Percentiles rank a stretch among this genome's conserved stretches.
Conservation (phyloP, 2,329 filamentous ascomycete genomes). For the Colletotrichum liriopes region DNA sequence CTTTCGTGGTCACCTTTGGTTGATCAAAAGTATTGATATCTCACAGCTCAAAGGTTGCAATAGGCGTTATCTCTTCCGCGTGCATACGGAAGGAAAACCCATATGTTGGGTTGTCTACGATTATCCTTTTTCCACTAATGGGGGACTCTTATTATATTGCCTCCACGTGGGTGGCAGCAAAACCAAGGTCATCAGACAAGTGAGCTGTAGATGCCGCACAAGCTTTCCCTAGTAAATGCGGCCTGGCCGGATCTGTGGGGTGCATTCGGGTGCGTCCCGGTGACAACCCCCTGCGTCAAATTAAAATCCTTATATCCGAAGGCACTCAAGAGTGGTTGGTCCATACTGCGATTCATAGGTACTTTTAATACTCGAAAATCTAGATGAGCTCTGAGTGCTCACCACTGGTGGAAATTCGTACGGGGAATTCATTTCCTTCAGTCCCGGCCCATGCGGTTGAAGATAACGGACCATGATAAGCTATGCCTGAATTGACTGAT, state of each 20-base stretch:
- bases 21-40: no score
- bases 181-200: not conserved
- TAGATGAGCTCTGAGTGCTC: not conserved
- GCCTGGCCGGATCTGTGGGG: conserved; percentile 26
- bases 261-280: conserved; percentile 1
- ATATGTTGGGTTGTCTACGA: not conserved
- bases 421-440: conserved; percentile 25
- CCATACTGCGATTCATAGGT: not conserved
- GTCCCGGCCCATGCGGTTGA: conserved; percentile 4
- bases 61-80: not conserved
- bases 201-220: not conserved
- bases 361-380: not conserved
- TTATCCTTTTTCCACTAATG: conserved; percentile 36
- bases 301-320: not conserved
- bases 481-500: no score
- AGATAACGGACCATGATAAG: not conserved
- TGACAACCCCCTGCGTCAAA: not conserved
- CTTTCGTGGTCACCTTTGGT: not conserved
- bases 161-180: conserved; percentile 4
- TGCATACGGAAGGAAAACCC: not conserved
- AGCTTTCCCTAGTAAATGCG: conserved; percentile 2
- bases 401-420: conserved; percentile 22
- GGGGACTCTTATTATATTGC: not conserved
- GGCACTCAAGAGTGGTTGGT: no score
- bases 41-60: no score